Base-by-base conservation (phyloP, 2,329 filamentous ascomycete genomes). In the Pseudogymnoascus sp. region DNA sequence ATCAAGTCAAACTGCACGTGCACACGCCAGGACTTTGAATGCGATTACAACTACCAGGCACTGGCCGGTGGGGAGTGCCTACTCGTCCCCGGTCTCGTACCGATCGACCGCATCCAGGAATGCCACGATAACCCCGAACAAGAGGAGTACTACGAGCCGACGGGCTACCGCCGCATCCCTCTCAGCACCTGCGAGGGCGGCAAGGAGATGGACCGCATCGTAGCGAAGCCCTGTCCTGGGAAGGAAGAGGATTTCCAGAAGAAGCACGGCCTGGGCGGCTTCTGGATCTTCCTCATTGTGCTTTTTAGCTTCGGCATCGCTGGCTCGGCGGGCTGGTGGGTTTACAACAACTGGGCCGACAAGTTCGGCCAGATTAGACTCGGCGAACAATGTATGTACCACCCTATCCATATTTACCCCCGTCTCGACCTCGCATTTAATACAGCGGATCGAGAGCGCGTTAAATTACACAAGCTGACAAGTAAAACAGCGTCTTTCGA, bases 281-380 rank as follows among this genome's bases (percentile, higher is more conserved):
- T 88, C 44, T 89, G 80, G 36, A 83, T 99, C 63, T 96, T 97
- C 82, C 88, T 97, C 67, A 90, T 91, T 59, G 85, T 97, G 61
- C 75, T 91, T 7, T 77, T 93, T 4, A 92, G 93, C 0, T 81
- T 97, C 63, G 80, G 76, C 1, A 77, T 86, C 0, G 93, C 94
- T 1, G 82, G 78, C 0, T 87, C 80, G 4, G 80, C 88, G 12
- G 94, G 94, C 39, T 97, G 90, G 79, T 97, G 86, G 75, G 87
- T 93, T 17, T 96, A 87, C 80, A 84, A 79, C 64, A 90, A 90
- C 75, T 97, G 91, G 90, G 87, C 86, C 68, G 86, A 86, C 74
- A 95, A 95, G 73, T 96, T 97, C 72, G 94, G 94, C 9, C 88
- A 93, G 72, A 93, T 99, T 72, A 84, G 91, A 21, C 84, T 99